These are phyloP conservation scores for Paraglomus brasilianum DNA, from an alignment of 192 early-diverging fungal genomes.

Conservation along the genomic window DNA sequence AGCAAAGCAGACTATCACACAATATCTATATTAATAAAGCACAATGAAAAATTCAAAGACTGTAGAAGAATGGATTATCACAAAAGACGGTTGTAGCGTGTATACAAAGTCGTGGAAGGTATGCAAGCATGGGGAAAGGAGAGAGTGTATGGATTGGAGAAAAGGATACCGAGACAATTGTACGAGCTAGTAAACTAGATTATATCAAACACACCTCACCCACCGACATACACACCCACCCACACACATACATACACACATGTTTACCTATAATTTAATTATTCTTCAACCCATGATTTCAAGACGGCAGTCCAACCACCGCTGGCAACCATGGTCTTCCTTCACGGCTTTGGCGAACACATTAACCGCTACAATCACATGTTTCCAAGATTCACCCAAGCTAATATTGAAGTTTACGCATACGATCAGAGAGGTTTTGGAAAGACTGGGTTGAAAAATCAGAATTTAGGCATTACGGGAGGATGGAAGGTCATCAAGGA, in stretches of 20 bases:
- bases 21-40: not conserved
- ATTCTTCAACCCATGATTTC: too few relatives aligned
- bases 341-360: slow-evolving; percentile 61
- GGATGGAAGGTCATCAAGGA: slow-evolving; percentile 46
- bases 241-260: too few relatives aligned
- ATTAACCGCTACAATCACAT: slow-evolving; percentile 55
- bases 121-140: too few relatives aligned
- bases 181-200: not conserved
- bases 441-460: slow-evolving; percentile 44
- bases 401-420: slow-evolving; percentile 54
- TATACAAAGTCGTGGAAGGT: slow-evolving; percentile 55
- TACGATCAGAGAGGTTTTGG: slow-evolving; percentile 73
- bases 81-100: slow-evolving; percentile 42
- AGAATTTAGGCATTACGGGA: slow-evolving; percentile 46
- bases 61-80: slow-evolving; percentile 46
- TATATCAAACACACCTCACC: not conserved
- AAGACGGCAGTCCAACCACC: slow-evolving; percentile 28
- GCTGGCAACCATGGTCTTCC: slow-evolving; percentile 40
- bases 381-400: slow-evolving; percentile 51
- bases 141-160: too few relatives aligned
- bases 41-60: slow-evolving; percentile 12
- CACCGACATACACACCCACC: too few relatives aligned
- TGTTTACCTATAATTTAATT: not conserved
- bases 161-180: not conserved
- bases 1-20: too few relatives aligned